Evolutionary conservation across 169 alveolate genomes (phyloP).

Genomic region (Babesia bigemina): DNA sequence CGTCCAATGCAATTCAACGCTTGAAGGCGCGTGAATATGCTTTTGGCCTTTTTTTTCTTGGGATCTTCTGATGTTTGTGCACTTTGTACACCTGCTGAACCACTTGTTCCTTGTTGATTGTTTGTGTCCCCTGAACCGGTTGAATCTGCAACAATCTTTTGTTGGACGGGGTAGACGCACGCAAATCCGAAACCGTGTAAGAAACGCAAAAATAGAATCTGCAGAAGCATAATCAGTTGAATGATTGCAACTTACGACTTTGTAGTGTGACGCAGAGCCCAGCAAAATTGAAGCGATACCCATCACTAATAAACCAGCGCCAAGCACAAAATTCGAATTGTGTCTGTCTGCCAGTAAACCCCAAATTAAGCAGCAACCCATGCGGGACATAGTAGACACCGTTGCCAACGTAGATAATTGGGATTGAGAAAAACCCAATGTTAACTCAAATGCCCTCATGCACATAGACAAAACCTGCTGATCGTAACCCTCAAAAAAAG

Average conservation of each 20-base stretch:
- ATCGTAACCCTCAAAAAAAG: constrained; percentile 25
- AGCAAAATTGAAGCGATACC: constrained; percentile 85
- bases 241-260: constrained; percentile 20
- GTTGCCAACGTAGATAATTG: constrained; percentile 80
- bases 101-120: no score
- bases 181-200: constrained; percentile 54
- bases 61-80: no score
- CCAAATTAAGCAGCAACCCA: constrained; percentile 87
- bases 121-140: not conserved
- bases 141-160: constrained; percentile 26
- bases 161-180: constrained; percentile 32
- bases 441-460: constrained; percentile 88
- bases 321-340: constrained; percentile 82
- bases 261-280: constrained; percentile 45
- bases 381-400: constrained; percentile 84
- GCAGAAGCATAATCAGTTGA: not conserved
- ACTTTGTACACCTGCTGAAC: no score
- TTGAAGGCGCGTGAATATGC: not conserved
- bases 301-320: constrained; percentile 82
- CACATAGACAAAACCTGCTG: constrained; percentile 13
- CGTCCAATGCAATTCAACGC: constrained; percentile 47
- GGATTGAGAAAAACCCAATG: constrained; percentile 83
- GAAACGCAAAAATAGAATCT: constrained; percentile 41
- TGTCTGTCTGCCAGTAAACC: constrained; percentile 85
- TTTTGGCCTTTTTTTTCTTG: not conserved